These are phyloP conservation scores for Aphanocladium album DNA, from an alignment of 2,329 filamentous ascomycete genomes.

Conservation along the genomic window DNA sequence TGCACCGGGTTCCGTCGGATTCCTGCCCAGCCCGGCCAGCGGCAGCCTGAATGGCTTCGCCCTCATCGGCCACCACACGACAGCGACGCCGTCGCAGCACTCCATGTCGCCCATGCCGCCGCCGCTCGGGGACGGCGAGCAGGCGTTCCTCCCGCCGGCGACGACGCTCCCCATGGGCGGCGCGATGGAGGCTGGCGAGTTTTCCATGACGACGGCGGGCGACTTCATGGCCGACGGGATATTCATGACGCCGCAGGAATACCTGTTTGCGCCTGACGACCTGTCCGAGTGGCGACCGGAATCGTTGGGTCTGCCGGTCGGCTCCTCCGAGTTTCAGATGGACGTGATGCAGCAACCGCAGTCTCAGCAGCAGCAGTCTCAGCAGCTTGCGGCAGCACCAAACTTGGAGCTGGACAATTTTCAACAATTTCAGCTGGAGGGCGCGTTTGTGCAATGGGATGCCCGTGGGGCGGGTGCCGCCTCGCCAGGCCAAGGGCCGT, in stretches of 20 bases:
- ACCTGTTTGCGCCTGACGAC: slow-evolving; percentile 32
- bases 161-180: slow-evolving; percentile 26
- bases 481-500: background rate
- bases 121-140: slow-evolving; percentile 15
- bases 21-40: slow-evolving; percentile 46
- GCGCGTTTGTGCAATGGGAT: slow-evolving; percentile 9
- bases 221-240: slow-evolving; percentile 3
- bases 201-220: slow-evolving; percentile 22
- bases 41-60: slow-evolving; percentile 48
- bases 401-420: background rate
- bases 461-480: background rate
- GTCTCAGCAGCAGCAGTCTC: background rate
- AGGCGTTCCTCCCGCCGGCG: slow-evolving; percentile 29
- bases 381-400: slow-evolving; percentile 1
- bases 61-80: slow-evolving; percentile 34
- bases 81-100: slow-evolving; percentile 25
- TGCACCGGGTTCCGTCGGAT: slow-evolving; percentile 35
- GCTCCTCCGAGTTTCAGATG: background rate
- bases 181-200: slow-evolving; percentile 21
- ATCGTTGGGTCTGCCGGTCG: slow-evolving; percentile 21
- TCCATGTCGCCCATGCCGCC: slow-evolving; percentile 37
- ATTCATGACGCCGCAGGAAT: slow-evolving; percentile 35
- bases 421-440: background rate
- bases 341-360: background rate
- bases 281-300: slow-evolving; percentile 25